Evolutionary conservation across 2,329 filamentous ascomycete genomes (phyloP), one percentile per base, ranked within the genome.

Genomic region (Xylariaceae sp.): DNA sequence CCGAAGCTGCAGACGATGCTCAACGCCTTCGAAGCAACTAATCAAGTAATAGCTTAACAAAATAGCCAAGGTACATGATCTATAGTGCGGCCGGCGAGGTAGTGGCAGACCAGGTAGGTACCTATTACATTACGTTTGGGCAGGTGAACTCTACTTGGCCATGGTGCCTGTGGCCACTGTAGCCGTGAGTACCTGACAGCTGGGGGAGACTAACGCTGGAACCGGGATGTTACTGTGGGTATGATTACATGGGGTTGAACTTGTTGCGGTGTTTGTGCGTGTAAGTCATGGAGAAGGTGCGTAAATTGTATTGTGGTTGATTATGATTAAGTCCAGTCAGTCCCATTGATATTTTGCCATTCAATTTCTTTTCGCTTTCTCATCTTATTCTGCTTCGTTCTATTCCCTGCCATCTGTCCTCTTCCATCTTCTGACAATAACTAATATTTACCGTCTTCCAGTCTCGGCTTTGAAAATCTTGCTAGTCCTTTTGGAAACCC

Each of bases 261-360:
- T 6, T n/a, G 21, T 26, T 55, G 53, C 40, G 41, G 20, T 15
- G 35, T 42, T 53, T 47, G 21, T 55, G 53, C 53, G 42, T 29
- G 42, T n/a, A n/a, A n/a, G n/a, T n/a, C n/a, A 27, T 16, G 26
- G 24, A 32, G 37, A 32, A 43, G 37, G 24, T 20, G 15, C 30
- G 37, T 29, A 27, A 23, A 6, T 23, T 3, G 7, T 39, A 15
- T 13, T 32, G 24, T 32, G 13, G 15, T 27, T 20, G n/a, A n/a
- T n/a, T n/a, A 20, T 27, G 20, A 11, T 24, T 23, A 16, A 24
- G 10, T 5, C n/a, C n/a, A n/a, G n/a, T n/a, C n/a, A n/a, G n/a
- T 42, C 21, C 10, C 47, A 3, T n/a, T n/a, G n/a, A n/a, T n/a
- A 29, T 37, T 30, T 10, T 15, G 6, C 18, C 13, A 2, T 21